Evolutionary conservation across 495 filamentous ascomycete genomes (phyloP), one percentile per base, ranked within the genome.

Genomic region (Baudoinia panamericana): DNA sequence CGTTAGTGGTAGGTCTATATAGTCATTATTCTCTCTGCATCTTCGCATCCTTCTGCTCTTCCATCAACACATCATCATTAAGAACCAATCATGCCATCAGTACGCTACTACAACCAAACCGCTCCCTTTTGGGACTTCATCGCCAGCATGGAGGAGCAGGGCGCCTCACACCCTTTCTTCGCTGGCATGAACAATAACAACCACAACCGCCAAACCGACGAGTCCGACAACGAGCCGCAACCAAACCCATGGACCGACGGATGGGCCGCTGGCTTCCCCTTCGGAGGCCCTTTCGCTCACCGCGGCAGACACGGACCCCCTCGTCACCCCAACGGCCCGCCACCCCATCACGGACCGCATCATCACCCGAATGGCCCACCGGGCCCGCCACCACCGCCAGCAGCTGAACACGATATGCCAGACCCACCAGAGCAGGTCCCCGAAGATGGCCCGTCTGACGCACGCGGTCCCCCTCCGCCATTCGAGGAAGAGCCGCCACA

Each of bases 111-210:
- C 57, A 60, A 66, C 43, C 59, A 62, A 43, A 51, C 54, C 4
- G 62, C 56, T 37, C 63, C 62, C 38, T 66, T 66, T 51, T 66
- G 63, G 63, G 63, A 66, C 55, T 66, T 57, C 29, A 34, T 65
- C 29, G 57, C 62, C 23, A 51, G 44, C 39, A 44, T 66, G 16
- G 61, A 65, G 30, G 49, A 62, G 10, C 52, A 59, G 56, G 54
- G 57, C 46, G 19, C 42, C 13, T 40, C 41, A n/a, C 55, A 60
- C 32, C 55, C 57, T 15, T 53, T 52, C 35, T 60, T 55, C 39
- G 52, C 37, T 36, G n/a, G n/a, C 5, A 38, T 33, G 10, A 15
- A 35, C 17, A 48, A 50, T 20, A 41, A 41, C 22, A 4, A 27
- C 9, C 13, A 27, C 13, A 23, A 44, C 28, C 22, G 43, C 19